phyloP scores from a whole-genome alignment of 2,329 filamentous ascomycete species.

The Herpotrichia juniperi region DNA sequence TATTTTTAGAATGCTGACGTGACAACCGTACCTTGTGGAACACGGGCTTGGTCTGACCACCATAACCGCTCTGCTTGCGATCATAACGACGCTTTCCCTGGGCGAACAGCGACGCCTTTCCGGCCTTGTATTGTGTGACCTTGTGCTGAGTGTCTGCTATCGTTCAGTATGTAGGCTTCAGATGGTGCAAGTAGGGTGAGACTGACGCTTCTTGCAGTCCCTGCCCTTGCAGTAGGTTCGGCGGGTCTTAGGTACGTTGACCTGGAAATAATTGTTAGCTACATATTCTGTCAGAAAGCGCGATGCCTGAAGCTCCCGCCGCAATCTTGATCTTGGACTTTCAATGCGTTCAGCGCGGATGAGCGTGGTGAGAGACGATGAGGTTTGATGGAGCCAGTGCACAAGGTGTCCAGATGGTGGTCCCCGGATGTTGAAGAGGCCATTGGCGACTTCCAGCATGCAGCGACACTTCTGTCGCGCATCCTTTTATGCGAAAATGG shows the following conservation, averaged over 20 bases:
- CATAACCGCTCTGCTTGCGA: slow-evolving; percentile 94
- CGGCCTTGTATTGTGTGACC: slow-evolving; percentile 96
- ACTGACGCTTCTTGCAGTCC: slow-evolving; percentile 72
- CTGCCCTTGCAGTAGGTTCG: slow-evolving; percentile 98
- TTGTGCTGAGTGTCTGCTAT: slow-evolving; percentile 73
- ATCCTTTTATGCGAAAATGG: neutral
- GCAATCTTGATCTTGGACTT: slow-evolving; percentile 3
- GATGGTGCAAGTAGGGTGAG: slow-evolving; percentile 6
- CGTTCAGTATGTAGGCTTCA: slow-evolving; percentile 31
- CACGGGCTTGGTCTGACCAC: slow-evolving; percentile 99
- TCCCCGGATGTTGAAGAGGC: neutral
- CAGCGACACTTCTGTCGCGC: neutral
- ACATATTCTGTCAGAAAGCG: neutral
- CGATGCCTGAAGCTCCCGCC: neutral
- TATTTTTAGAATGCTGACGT: neutral
- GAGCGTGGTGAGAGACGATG: neutral
- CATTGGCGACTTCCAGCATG: neutral
- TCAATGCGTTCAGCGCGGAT: neutral
- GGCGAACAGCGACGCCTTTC: slow-evolving; percentile 93
- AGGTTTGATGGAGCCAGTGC: neutral
- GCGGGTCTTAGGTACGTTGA: slow-evolving; percentile 98
- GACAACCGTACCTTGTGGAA: slow-evolving; percentile 74
- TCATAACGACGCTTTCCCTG: slow-evolving; percentile 99
- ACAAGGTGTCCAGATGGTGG: neutral
- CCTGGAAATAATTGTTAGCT: slow-evolving; percentile 58